Base-by-base conservation (phyloP, 805 yeast genomes). In the Wickerhamiella musiphila region DNA sequence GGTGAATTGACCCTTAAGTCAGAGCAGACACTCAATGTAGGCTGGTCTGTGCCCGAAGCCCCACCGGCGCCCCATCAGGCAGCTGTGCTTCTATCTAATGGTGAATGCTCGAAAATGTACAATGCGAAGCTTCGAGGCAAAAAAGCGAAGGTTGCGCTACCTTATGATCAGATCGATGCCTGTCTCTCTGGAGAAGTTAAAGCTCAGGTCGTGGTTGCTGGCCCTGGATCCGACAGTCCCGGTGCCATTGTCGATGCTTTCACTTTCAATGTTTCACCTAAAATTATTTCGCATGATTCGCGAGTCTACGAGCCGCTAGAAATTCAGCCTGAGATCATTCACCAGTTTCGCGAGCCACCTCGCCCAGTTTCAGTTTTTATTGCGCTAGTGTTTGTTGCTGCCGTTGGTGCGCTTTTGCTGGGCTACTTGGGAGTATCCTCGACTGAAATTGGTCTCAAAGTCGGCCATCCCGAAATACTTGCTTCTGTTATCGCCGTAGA, bases 281-380 rank as follows among this genome's bases (percentile, higher is more conserved):
- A 29, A 23, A 13, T 11, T 10, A 31, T 29, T 19, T 18, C 40
- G 9, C 32, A 26, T 19, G 20, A 22, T 10, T 25, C 31, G 25
- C 37, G 38, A 19, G 14, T 27, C 9, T 35, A 35, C 13, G 21
- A 31, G 9, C 18, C 18, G 17, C 36, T 47, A 16, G 75, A 65
- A 2, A 50, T 64, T 10, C 51, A 63, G 47, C 68, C 73, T 2
- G 83, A 75, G 53, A 75, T 81, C 41, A 52, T 52, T 40, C 82
- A 78, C 51, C 49, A 54, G 23, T 82, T 81, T 58, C 62, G 60
- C 34, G 49, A 54, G 4, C 66, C 65, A n/a, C 69, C 72, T 14
- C 52, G 52, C 21, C 67, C 73, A 22, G 71, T 68, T 9, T 56
- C 66, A 34, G 53, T 68, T 6, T 38, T 60, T 2, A 40, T 77